Percentiles rank a stretch among this genome's conserved stretches.
phyloP scores from a whole-genome alignment of 306 rosid species.

The Crotalaria pallida region DNA sequence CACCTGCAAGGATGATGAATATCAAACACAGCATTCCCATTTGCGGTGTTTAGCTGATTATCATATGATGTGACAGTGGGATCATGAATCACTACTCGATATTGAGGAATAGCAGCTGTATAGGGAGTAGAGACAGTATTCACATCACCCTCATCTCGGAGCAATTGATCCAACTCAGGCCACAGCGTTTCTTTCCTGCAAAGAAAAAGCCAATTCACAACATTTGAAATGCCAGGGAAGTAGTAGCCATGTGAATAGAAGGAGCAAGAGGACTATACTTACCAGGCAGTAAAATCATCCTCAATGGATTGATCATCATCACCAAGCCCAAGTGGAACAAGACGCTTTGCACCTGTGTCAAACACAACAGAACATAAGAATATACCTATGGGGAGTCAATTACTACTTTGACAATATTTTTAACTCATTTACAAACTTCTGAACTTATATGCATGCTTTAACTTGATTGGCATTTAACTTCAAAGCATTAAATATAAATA shows the following conservation, averaged over 20 bases:
- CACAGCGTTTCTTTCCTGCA: constrained; percentile 74
- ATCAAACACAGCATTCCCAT: constrained; percentile 62
- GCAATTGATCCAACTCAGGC: constrained; percentile 83
- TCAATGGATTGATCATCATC: constrained; percentile 89
- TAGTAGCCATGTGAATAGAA: no score
- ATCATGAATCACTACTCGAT: constrained; percentile 69
- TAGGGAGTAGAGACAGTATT: constrained; percentile 69
- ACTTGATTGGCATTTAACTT: constrained; percentile 4
- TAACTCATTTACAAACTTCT: neutral
- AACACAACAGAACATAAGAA: constrained; percentile 16
- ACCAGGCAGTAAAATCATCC: constrained; percentile 90
- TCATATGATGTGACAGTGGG: constrained; percentile 34
- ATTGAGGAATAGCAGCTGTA: constrained; percentile 66
- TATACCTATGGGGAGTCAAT: neutral
- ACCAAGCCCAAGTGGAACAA: constrained; percentile 66
- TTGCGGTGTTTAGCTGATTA: constrained; percentile 35
- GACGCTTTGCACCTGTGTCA: constrained; percentile 65
- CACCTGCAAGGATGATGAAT: constrained; percentile 94
- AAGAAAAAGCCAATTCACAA: constrained; percentile 14
- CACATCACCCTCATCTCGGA: constrained; percentile 63
- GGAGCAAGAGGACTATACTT: constrained; percentile 1
- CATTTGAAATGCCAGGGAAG: constrained; percentile 7
- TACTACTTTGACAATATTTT: neutral
- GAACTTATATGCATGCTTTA: neutral
- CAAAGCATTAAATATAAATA: constrained; percentile 3